Conservation (phyloP, 169 alveolate genomes). For the Toxoplasma gondii region DNA sequence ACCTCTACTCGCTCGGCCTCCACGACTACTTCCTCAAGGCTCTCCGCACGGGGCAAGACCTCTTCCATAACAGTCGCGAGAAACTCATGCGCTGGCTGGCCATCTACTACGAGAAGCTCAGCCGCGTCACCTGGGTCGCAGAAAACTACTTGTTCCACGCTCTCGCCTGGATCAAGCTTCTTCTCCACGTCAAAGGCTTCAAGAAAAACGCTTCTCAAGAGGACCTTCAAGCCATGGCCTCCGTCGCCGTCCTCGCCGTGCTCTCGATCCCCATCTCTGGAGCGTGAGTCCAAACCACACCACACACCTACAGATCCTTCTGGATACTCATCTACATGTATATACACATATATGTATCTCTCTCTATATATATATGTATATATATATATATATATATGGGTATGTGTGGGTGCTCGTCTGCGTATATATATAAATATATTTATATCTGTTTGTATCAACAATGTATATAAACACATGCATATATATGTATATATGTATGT, state of each 20-base stretch:
- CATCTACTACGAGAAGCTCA: conserved; percentile 89
- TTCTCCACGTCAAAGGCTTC: conserved; percentile 84
- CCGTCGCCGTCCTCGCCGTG: conserved; percentile 77
- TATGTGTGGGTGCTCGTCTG: neutral
- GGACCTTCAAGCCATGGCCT: conserved; percentile 80
- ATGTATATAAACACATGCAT: neutral
- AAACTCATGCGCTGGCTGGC: conserved; percentile 88
- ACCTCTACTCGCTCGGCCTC: conserved; percentile 74
- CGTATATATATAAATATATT: too few species aligned
- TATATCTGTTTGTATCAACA: neutral
- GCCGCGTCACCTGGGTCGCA: conserved; percentile 91
- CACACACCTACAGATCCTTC: neutral
- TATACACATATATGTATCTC: neutral
- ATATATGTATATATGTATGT: neutral
- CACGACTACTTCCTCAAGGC: conserved; percentile 43
- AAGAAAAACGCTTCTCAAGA: conserved; percentile 83
- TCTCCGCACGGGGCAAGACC: conserved; percentile 47
- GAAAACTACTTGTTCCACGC: conserved; percentile 95
- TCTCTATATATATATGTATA: neutral
- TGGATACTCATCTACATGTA: neutral
- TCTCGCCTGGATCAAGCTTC: conserved; percentile 85
- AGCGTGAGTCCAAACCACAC: neutral
- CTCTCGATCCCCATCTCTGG: neutral
- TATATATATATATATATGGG: neutral
- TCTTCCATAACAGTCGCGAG: conserved; percentile 62